phyloP scores from a whole-genome alignment of 1,284 basidiomycete species.

The Austropuccinia psidii region DNA sequence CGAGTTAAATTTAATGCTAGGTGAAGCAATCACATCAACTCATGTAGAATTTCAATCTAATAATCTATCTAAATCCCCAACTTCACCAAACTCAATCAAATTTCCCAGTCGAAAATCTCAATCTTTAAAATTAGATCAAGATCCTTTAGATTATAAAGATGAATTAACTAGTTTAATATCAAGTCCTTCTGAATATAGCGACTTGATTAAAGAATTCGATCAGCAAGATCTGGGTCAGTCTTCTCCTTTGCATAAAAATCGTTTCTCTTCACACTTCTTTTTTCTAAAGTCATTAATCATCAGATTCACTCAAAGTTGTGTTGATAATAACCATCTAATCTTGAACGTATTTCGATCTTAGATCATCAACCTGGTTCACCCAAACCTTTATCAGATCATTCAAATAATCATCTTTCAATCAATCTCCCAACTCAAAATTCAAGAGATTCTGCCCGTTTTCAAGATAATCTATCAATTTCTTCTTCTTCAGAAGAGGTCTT shows the following conservation, averaged over 20 bases:
- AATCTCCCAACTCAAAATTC: not conserved
- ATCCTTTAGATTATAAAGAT: too few species aligned
- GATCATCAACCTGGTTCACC: not conserved
- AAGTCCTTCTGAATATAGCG: too few species aligned
- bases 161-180: too few species aligned
- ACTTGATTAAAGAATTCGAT: too few species aligned
- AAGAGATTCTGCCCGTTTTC: not conserved
- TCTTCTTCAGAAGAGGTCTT: conserved; percentile 9
- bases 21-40: conserved; percentile 26
- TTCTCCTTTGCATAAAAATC: too few species aligned
- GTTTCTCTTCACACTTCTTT: not conserved
- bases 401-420: not conserved
- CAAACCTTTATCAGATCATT: not conserved
- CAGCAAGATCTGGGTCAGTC: too few species aligned
- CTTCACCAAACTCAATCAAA: too few species aligned
- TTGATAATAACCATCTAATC: too few species aligned
- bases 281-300: not conserved
- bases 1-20: conserved; percentile 28
- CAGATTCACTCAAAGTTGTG: not conserved
- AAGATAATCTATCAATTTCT: not conserved
- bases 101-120: too few species aligned
- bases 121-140: too few species aligned
- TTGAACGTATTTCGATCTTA: not conserved
- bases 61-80: not conserved
- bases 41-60: not conserved